phyloP scores from a whole-genome alignment of 805 yeast species.

The Limtongozyma cylindracea region DNA sequence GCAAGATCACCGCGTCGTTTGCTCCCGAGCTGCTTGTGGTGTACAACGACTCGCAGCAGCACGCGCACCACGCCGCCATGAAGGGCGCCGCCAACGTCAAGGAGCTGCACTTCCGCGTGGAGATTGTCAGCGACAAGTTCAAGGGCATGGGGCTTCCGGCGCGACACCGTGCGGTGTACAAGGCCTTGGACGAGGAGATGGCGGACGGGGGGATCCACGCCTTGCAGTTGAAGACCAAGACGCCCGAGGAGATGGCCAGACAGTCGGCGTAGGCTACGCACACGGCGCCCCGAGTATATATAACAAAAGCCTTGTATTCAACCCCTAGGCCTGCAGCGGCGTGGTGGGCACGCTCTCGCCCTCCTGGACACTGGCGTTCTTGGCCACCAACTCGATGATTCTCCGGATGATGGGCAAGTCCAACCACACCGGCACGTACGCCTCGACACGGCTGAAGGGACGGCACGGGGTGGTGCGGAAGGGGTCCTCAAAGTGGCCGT shows the following conservation, averaged over 20 bases:
- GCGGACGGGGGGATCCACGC: constrained; percentile 63
- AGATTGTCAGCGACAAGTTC: constrained; percentile 46
- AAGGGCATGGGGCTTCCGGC: constrained; percentile 37
- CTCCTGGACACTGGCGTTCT: constrained; percentile 54
- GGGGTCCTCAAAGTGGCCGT: constrained; percentile 65
- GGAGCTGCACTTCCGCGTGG: constrained; percentile 68
- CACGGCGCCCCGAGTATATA: too few species aligned
- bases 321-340: too few species aligned
- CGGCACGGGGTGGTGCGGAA: constrained; percentile 49
- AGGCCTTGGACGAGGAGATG: constrained; percentile 46
- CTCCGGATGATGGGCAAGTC: constrained; percentile 74
- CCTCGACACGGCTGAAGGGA: constrained; percentile 62
- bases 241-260: constrained; percentile 20
- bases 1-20: constrained; percentile 14
- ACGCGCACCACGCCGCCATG: constrained; percentile 69
- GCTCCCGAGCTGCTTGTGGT: constrained; percentile 23
- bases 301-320: too few species aligned
- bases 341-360: too few species aligned
- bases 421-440: constrained; percentile 88
- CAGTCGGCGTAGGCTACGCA: too few species aligned
- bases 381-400: constrained; percentile 70
- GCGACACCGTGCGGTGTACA: constrained; percentile 59
- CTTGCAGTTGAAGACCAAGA: constrained; percentile 60
- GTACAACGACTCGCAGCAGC: constrained; percentile 67
- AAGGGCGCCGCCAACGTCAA: constrained; percentile 41